A percentile compares a stretch with the other conserved stretches of the same genome.
Conservation (phyloP, 169 alveolate genomes). For the Prorocentrum cordatum region DNA sequence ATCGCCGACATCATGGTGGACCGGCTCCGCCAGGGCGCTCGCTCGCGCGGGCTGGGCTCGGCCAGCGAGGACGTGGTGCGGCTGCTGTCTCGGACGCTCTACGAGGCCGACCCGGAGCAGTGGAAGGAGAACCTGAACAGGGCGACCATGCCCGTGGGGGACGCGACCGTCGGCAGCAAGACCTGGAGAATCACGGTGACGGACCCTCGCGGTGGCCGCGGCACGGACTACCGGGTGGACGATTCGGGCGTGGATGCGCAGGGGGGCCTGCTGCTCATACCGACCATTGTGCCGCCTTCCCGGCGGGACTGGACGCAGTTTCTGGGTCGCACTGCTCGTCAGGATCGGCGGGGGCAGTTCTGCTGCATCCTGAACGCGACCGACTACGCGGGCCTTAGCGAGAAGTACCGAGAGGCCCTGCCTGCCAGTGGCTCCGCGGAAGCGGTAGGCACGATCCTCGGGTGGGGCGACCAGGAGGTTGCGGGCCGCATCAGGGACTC, state of each 20-base stretch:
- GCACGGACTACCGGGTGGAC: constrained; percentile 60
- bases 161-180: background rate
- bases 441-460: constrained; percentile 10
- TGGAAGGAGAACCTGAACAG: constrained; percentile 64
- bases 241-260: constrained; percentile 49
- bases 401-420: background rate
- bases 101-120: constrained; percentile 61
- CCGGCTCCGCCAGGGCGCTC: constrained; percentile 14
- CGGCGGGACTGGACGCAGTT: constrained; percentile 66
- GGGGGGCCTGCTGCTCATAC: background rate
- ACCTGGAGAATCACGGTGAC: background rate
- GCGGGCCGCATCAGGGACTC: constrained; percentile 64
- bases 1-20: constrained; percentile 36
- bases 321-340: constrained; percentile 45
- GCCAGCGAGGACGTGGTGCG: background rate
- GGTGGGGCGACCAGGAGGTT: constrained; percentile 44
- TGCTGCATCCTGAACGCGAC: constrained; percentile 38
- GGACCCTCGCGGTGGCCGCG: constrained; percentile 58
- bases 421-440: constrained; percentile 31
- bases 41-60: constrained; percentile 30
- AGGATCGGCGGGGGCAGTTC: constrained; percentile 20
- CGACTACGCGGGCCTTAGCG: background rate
- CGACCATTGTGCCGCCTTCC: constrained; percentile 28
- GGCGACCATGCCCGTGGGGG: background rate
- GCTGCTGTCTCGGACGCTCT: constrained; percentile 1